A percentile compares a stretch with the other conserved stretches of the same genome.
phyloP scores from a whole-genome alignment of 441 rosid genomes.

The Euphorbia corollata region DNA sequence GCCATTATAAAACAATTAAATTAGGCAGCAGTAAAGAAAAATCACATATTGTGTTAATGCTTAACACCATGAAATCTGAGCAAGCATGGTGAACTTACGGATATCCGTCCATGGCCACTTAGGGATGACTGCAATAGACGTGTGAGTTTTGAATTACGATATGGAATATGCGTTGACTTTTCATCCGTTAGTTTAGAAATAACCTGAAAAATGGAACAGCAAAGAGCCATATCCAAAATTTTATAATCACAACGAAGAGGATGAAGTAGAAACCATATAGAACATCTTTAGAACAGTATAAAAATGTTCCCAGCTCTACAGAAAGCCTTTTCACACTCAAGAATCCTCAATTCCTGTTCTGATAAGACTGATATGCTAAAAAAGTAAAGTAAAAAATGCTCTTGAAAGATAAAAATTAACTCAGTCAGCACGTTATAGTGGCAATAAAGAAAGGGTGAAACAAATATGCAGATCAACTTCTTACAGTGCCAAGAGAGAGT shows the following conservation, averaged over 20 bases:
- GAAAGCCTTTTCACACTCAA: background rate
- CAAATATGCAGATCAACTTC: slow-evolving; percentile 10
- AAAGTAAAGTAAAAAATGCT: background rate
- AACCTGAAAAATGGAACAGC: slow-evolving; percentile 32
- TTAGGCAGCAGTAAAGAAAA: background rate
- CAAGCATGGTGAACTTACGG: slow-evolving; percentile 37
- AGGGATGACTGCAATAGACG: slow-evolving; percentile 63
- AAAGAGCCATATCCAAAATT: slow-evolving; percentile 10
- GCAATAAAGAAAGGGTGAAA: slow-evolving; percentile 3
- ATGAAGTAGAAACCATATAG: background rate
- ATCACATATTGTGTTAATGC: background rate
- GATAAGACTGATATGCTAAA: background rate
- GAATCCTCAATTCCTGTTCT: slow-evolving; percentile 11
- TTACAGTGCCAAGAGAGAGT: slow-evolving; percentile 67
- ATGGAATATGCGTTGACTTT: slow-evolving; percentile 56
- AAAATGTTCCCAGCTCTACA: background rate
- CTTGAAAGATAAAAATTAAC: background rate
- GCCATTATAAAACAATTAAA: no score
- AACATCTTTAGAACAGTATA: background rate
- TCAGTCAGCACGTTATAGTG: background rate
- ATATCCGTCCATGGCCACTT: slow-evolving; percentile 56
- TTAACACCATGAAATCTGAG: slow-evolving; percentile 6
- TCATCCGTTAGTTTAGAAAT: slow-evolving; percentile 58
- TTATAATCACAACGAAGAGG: background rate
- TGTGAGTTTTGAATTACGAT: slow-evolving; percentile 68